Base-by-base conservation (phyloP, 202 grass and related monocot genomes). In the Elaeis oleifera region DNA sequence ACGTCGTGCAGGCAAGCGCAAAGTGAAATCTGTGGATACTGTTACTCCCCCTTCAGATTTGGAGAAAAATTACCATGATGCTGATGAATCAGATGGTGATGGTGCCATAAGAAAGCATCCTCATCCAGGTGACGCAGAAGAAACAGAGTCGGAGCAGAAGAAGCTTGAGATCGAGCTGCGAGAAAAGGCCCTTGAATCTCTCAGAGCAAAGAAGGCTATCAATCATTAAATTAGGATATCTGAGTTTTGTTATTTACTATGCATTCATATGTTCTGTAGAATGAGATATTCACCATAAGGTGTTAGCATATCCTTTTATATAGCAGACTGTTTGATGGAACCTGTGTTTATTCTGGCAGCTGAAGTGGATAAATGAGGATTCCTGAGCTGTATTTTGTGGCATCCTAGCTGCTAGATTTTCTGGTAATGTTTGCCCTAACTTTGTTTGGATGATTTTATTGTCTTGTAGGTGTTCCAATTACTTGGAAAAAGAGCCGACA, bases 81-180 rank as follows among this genome's bases (percentile, higher is more conserved):
- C n/a, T 23, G 60, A 39, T 49, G 49, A 11, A 58, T 83, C 78
- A 50, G 79, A 81, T 50, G 74, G 28, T 69, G 70, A 80, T 78
- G 77, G 22, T 73, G 71, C 53, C 50, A 68, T 49, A 58, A 86
- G 71, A 75, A 80, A 71, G 71, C 70, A 60, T 74, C 76, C 61
- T 54, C 57, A 16, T 28, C 16, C 1, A 49, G 58, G 44, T 28
- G 65, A 31, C 53, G 64, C 61, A 27, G 81, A 72, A 69, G 80
- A 81, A 70, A 18, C 13, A 27, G 86, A 85, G 52, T 76, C 79
- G 49, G 84, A 87, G 69, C 82, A 81, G 56, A 81, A 86, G 64
- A 82, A 66, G 64, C 85, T 92, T 56, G 90, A 99, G 84, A 73
- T 80, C 54, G 88, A 87, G 75, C 83, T 99, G 62, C 76, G 66